Evolutionary conservation across 2,329 filamentous ascomycete genomes (phyloP), one percentile per base, ranked within the genome.

Genomic region (Fusarium camptoceras): DNA sequence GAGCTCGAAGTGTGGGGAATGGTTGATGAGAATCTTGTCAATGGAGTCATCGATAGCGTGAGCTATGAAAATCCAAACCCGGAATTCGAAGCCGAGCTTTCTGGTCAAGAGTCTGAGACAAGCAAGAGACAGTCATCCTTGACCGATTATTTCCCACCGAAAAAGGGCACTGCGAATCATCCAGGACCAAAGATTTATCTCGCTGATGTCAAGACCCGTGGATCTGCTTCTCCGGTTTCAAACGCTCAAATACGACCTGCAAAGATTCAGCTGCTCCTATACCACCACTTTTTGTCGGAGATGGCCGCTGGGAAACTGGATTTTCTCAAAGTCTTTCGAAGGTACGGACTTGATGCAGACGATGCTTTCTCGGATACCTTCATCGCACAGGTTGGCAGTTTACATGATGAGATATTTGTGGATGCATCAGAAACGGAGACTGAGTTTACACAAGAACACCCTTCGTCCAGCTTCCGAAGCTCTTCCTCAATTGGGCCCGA

Each of bases 1-100:
- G 92, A 95, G 79, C 78, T 95, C 27, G 91, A 94, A 74, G 86
- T 98, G 6, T 98, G 95, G 94, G 96, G 95, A 0, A 81, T 92
- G 15, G 79, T 98, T 3, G 90, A 96, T 60, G 94, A 91, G 2
- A 88, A 97, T 73, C 83, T 98, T 24, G 89, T 98, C 63, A 96
- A 93, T 73, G 96, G 96, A 2, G 83, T 98, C 51, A 97, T 99
- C 68, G 96, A 99, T 76, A 90, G 94, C 73, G 80, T 98, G 18
- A 94, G 90, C 58, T 92, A 92, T 73, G 84, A 89, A 22, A 93
- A 93, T 73, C 94, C 94, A 0, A 91, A 97, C 71, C 82, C 86
- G 0, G 87, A 88, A 27, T 87, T 92, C 12, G 92, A 96, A 76
- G 83, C 87, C 30, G 85, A 88, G 55, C 82, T 89, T 4, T 75